phyloP scores from a whole-genome alignment of 2,329 filamentous ascomycete species.

The Hymenoscyphus fructigenus region DNA sequence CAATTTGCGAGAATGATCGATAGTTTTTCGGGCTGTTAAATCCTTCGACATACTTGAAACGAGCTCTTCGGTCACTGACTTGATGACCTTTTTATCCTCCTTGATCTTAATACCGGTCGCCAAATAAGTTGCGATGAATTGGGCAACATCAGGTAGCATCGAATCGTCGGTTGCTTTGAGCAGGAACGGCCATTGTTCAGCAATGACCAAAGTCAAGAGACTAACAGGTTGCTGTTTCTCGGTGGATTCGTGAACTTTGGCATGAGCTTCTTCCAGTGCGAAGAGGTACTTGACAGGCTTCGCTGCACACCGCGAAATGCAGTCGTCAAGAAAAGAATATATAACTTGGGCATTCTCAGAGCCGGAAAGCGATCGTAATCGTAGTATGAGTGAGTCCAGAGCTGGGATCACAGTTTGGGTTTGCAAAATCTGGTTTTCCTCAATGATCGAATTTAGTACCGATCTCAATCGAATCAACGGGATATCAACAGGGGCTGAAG shows the following conservation, averaged over 20 bases:
- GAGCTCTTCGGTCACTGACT: conserved; percentile 45
- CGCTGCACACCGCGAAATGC: conserved; percentile 70
- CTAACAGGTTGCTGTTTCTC: conserved; percentile 49
- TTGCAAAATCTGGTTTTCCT: conserved; percentile 67
- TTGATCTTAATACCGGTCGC: conserved; percentile 52
- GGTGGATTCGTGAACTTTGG: conserved; percentile 38
- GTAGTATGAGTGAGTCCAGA: conserved; percentile 48
- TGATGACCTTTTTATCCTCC: conserved; percentile 49
- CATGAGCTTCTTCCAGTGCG: conserved; percentile 54
- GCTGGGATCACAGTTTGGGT: conserved; percentile 42
- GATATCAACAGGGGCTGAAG: conserved; percentile 48
- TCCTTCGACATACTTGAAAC: conserved; percentile 39
- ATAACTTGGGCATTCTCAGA: conserved; percentile 45
- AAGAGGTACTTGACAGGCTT: conserved; percentile 84
- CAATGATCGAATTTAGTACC: conserved; percentile 59
- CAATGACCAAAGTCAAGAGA: conserved; percentile 65
- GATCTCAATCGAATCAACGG: conserved; percentile 51
- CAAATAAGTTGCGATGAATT: conserved; percentile 59
- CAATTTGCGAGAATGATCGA: conserved; percentile 29
- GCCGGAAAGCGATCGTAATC: conserved; percentile 32
- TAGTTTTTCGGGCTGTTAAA: conserved; percentile 35
- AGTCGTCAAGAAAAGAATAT: conserved; percentile 79
- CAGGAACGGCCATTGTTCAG: conserved; percentile 76
- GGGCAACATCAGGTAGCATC: conserved; percentile 48
- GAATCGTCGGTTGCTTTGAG: conserved; percentile 49